Evolutionary conservation across 768 basidiomycete species (phyloP), one percentile per base, ranked within the genome.

Genomic region (Boletus reticuloceps): DNA sequence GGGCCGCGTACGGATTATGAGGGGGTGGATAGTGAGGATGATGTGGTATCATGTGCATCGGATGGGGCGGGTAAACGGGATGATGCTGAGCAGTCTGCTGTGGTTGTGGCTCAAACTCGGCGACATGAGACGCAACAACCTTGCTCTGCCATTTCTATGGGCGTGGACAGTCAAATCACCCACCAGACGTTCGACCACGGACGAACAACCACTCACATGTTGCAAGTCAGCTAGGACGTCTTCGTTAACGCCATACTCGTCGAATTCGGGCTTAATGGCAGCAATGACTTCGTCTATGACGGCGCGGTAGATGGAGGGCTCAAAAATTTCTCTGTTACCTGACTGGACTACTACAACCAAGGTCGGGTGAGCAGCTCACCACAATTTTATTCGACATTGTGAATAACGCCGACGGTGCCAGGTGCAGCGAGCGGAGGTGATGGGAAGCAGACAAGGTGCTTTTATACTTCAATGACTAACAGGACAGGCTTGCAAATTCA

Each of bases 361-460:
- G 75, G 74, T 79, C 74, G 77, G 73, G 82, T 81, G 84, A 83
- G 81, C 77, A 84, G 88, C 90, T 91, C 83, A 94, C 93, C 86
- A 96, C 94, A 80, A 94, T 92, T 81, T 95, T 95, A 88, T 96
- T 96, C 58, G 93, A 94, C 94, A 95, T 96, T 67, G 69, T 63
- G 68, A 64, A 69, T 58, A 62, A 65, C 66, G 61, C 65, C 63
- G 59, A 68, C 61, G 53, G 59, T 63, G 54, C 56, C 60, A 53
- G 50, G 55, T 57, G 62, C 68, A 65, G 62, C 70, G 60, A 64
- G 66, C 54, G 67, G 67, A 58, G 51, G 62, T 67, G 69, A 73
- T 70, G 68, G 66, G 60, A 61, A 70, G 62, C 60, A 65, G 55
- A 58, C 65, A 62, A 57, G 16, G 25, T 59, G 62, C 74, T 77